phyloP scores from a whole-genome alignment of 768 basidiomycete species.

The Boletus reticulatus region DNA sequence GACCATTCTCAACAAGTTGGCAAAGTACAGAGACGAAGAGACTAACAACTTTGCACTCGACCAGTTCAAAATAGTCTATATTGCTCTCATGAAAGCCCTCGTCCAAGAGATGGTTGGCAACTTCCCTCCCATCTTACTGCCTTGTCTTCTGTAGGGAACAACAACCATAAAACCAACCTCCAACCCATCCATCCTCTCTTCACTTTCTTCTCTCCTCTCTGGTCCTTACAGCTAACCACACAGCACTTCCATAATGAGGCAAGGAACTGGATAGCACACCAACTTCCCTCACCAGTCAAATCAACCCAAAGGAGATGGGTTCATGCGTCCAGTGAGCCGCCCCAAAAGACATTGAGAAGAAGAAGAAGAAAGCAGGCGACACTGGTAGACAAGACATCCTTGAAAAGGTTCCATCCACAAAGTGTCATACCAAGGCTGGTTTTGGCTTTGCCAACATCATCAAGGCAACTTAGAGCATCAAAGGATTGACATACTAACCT shows the following conservation, averaged over 20 bases:
- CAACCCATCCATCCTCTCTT: too few species aligned
- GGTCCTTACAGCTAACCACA: slow-evolving; percentile 88
- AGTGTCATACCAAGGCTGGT: slow-evolving; percentile 59
- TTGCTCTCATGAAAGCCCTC: too few species aligned
- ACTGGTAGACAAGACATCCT: slow-evolving; percentile 46
- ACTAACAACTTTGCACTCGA: too few species aligned
- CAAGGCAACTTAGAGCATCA: slow-evolving; percentile 90
- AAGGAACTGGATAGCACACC: slow-evolving; percentile 97
- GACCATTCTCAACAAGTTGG: too few species aligned
- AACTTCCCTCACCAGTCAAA: slow-evolving; percentile 87
- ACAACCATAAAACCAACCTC: too few species aligned
- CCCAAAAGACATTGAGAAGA: slow-evolving; percentile 88
- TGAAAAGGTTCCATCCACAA: slow-evolving; percentile 53
- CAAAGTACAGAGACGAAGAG: too few species aligned
- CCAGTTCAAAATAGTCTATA: too few species aligned
- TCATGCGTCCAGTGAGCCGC: slow-evolving; percentile 82
- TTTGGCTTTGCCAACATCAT: slow-evolving; percentile 91
- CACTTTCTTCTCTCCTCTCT: slow-evolving; percentile 63
- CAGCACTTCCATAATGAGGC: slow-evolving; percentile 78
- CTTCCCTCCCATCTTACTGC: too few species aligned
- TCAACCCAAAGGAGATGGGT: slow-evolving; percentile 90
- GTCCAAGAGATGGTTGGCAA: too few species aligned
- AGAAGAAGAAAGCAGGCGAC: slow-evolving; percentile 84
- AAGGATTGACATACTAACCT: slow-evolving; percentile 90
- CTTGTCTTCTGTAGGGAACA: too few species aligned